Evolutionary conservation across 768 basidiomycete genomes (phyloP).

Genomic region (Leccinum imitatum): DNA sequence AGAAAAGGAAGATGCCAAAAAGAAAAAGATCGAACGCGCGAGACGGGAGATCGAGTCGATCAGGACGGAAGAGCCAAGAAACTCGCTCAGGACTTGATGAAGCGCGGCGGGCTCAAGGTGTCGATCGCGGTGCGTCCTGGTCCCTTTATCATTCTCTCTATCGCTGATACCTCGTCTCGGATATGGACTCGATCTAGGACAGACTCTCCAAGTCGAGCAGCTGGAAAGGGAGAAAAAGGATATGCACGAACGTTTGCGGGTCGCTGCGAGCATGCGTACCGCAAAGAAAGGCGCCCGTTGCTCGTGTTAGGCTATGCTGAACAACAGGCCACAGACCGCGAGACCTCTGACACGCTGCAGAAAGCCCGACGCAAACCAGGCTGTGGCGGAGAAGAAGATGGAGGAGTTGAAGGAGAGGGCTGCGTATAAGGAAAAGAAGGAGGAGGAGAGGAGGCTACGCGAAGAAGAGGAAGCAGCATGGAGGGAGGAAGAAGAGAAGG

Average conservation of each 20-base stretch:
- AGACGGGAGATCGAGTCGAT: too few species aligned
- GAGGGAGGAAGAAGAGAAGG: conserved; percentile 34
- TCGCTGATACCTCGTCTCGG: too few species aligned
- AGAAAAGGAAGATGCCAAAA: too few species aligned
- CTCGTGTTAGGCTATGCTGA: conserved; percentile 80
- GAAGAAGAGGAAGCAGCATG: conserved; percentile 17
- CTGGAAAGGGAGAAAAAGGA: conserved; percentile 97
- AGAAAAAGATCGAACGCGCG: too few species aligned
- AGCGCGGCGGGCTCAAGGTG: too few species aligned
- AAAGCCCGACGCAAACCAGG: conserved; percentile 15
- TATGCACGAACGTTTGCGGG: conserved; percentile 75
- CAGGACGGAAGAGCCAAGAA: too few species aligned
- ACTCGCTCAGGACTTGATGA: too few species aligned
- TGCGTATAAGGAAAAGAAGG: conserved; percentile 58
- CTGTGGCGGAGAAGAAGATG: conserved; percentile 61
- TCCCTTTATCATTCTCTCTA: too few species aligned
- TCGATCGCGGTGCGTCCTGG: too few species aligned
- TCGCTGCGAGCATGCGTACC: conserved; percentile 84
- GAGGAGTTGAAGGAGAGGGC: conserved; percentile 54
- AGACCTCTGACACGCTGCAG: conserved; percentile 63
- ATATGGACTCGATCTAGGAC: conserved; percentile 63
- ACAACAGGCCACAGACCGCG: conserved; percentile 78
- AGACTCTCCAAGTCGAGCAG: conserved; percentile 87
- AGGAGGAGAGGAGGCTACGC: conserved; percentile 39
- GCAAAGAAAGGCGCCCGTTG: conserved; percentile 88